Evolutionary conservation across 495 filamentous ascomycete genomes (phyloP).

Genomic region (Pseudevernia furfuracea): DNA sequence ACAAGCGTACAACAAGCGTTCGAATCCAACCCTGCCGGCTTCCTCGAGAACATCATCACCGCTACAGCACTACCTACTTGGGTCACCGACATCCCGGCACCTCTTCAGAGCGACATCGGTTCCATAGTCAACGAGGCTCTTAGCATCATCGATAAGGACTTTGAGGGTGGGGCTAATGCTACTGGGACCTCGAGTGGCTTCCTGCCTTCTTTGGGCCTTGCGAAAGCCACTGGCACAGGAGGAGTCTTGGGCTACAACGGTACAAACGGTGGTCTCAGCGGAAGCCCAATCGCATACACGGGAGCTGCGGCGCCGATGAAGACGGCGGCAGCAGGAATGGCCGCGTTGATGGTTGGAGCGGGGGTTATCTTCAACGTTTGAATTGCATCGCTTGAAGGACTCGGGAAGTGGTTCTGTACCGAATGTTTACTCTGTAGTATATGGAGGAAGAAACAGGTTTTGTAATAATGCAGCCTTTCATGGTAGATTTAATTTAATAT

Average conservation of each 20-base stretch:
- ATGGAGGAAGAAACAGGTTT: not conserved
- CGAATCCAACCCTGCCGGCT: conserved; percentile 2
- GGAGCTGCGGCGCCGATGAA: conserved; percentile 15
- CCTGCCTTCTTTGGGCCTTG: conserved; percentile 1
- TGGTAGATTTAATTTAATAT: not conserved
- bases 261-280: not conserved
- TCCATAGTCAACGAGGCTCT: conserved; percentile 14
- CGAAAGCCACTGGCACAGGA: conserved; percentile 4
- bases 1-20: conserved; percentile 13
- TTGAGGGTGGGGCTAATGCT: not conserved
- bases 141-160: conserved; percentile 15
- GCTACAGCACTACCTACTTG: conserved; percentile 12
- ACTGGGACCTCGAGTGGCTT: not conserved
- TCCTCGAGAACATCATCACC: conserved; percentile 11
- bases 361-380: conserved; percentile 6
- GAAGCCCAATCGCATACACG: conserved; percentile 3
- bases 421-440: not conserved
- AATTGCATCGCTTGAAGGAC: not conserved
- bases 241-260: not conserved
- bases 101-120: conserved; percentile 15
- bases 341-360: not conserved
- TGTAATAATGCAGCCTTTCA: not conserved
- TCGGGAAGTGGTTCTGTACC: not conserved
- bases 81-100: conserved; percentile 12
- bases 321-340: conserved; percentile 8